Base-by-base conservation (phyloP, 345 rosid genomes). In the Dovyalis caffra region DNA sequence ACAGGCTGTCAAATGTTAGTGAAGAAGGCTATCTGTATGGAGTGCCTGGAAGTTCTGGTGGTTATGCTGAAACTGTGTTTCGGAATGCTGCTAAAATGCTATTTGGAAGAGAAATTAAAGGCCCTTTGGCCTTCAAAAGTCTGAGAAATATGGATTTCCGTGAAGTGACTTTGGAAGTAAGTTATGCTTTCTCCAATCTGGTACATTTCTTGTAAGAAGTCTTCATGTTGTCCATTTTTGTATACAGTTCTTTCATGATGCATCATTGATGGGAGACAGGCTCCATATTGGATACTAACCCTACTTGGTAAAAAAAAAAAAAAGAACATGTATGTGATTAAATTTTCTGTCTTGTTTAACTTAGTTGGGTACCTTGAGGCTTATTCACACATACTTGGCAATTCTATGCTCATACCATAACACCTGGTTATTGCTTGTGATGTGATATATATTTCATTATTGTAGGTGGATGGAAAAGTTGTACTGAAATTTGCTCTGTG, bases 31-130 rank as follows among this genome's bases (percentile, higher is more conserved):
- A 83, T 78, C 92, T 93, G 66, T 92, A 87, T 76, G 99, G 99
- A 73, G 99, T 93, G 34, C 65, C 83, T 64, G 99, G 99, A 74
- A 79, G 97, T 76, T 95, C 99, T 40, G 98, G 99, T 69, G 98
- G 98, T 74, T 95, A 93, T 60, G 95, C 93, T 25, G 94, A 93
- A 74, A 92, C 95, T 29, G 86, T 90, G 45, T 89, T 93, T 60
- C 80, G 89, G 38, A 65, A 86, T 85, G 91, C 97, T 40, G 90
- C 97, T n/a, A 88, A 83, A 82, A 73, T 61, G 8, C 81, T 95
- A 7, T 91, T 89, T 83, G 93, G 92, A 78, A 86, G 84, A 74
- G 95, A 86, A 33, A 77, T 92, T 16, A 77, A 78, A 58, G 90
- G 80, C 35, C 91, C 93, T 66, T 71, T 92, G 69, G 81, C 88